phyloP scores from a whole-genome alignment of 345 rosid genomes.

The Physaria fendleri region DNA sequence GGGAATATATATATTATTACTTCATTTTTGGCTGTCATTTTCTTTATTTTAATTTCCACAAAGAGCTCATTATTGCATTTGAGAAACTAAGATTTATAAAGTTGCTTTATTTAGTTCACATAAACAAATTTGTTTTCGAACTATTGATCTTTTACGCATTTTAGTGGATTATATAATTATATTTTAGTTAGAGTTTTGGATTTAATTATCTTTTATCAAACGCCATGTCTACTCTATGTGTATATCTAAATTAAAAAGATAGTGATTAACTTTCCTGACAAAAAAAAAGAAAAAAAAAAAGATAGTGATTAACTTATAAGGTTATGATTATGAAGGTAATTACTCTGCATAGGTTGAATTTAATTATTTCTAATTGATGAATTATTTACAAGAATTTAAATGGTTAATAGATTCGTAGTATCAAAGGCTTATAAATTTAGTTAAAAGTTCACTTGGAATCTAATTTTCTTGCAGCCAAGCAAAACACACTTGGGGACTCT shows the following conservation, averaged over 20 bases:
- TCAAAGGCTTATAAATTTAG: neutral
- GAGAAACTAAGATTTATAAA: neutral
- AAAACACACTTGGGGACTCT: constrained; percentile 18
- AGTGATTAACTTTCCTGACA: no score
- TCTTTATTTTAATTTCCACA: constrained; percentile 2
- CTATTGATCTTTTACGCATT: neutral
- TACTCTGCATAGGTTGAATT: neutral
- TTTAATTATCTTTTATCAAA: neutral
- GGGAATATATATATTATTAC: constrained; percentile 33
- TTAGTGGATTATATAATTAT: neutral
- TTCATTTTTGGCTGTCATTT: constrained; percentile 32
- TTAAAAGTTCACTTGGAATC: neutral
- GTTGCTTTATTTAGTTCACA: constrained; percentile 11
- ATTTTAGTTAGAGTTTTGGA: neutral
- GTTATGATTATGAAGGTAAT: neutral
- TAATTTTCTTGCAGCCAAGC: constrained; percentile 23
- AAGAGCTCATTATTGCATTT: constrained; percentile 7
- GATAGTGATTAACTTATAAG: neutral
- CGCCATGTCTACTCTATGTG: neutral
- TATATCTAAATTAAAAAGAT: neutral
- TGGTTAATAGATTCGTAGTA: constrained; percentile 12
- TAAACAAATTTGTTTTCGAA: neutral
- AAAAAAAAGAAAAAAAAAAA: no score
- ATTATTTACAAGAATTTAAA: neutral
- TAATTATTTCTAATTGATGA: neutral